Evolutionary conservation across 2,329 filamentous ascomycete genomes (phyloP), one percentile per base, ranked within the genome.

Genomic region (Anthostomella pinea): DNA sequence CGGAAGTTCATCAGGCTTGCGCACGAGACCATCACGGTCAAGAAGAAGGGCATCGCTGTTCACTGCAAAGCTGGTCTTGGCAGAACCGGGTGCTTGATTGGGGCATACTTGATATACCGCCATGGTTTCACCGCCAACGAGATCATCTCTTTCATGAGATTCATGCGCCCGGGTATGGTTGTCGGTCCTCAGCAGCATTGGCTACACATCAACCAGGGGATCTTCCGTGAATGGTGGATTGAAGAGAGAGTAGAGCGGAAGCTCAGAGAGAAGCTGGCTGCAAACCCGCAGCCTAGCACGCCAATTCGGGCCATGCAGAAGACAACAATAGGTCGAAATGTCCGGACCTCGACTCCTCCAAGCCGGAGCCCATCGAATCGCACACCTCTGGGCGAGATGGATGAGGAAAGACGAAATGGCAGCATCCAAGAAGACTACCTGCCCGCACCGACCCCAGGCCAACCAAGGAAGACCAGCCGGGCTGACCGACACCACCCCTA

Each of bases 101-200:
- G 93, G 40, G 93, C 93, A 20, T 98, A 98, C 59, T 75, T 98
- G 43, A 97, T 98, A 59, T 98, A 98, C 71, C 81, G 90, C 49
- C 85, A 97, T 63, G 93, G 88, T 39, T 98, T 97, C 65, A 97
- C 91, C 5, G 93, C 93, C 48, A 95, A 97, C 58, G 91, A 96
- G 67, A 81, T 95, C 55, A 97, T 97, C 60, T 86, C 90, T 3
- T 98, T 90, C 65, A 97, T 98, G 91, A 83, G 91, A 43, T 98
- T 98, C 68, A 97, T 97, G 91, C 79, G 91, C 40, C 93, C 93
- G 0, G 93, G 93, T 35, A 98, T 98, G 93, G 93, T 98, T 6
- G 93, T 98, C 35, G 93, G 93, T 1, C 93, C 93, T 24, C 93
- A 98, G 61, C 93, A 98, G 67, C 93, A 98, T 67, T 98, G 93